These are phyloP conservation scores for Hymenoscyphus scutula DNA, from an alignment of 2,329 filamentous ascomycete genomes.

Conservation along the genomic window DNA sequence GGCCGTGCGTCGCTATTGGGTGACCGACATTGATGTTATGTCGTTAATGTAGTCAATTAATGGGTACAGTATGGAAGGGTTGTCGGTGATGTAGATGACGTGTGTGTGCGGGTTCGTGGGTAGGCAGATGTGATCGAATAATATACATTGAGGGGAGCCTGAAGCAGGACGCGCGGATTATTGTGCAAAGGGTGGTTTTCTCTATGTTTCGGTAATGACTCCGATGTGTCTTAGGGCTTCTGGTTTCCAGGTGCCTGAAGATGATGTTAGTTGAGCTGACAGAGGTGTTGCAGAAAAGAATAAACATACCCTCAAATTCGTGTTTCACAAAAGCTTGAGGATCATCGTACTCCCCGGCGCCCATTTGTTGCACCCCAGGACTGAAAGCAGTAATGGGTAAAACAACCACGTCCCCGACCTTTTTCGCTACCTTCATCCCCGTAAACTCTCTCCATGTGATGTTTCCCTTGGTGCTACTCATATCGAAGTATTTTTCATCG, in stretches of 20 bases:
- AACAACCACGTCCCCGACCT: constrained; percentile 89
- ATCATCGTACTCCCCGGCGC: constrained; percentile 80
- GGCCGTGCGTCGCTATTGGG: neutral
- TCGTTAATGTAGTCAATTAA: constrained; percentile 19
- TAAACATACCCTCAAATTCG: constrained; percentile 78
- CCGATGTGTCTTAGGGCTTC: constrained; percentile 70
- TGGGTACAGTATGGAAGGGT: neutral
- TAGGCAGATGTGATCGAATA: neutral
- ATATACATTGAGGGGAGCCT: constrained; percentile 13
- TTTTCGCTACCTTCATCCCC: constrained; percentile 76
- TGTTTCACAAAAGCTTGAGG: constrained; percentile 98
- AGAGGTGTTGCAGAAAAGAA: neutral
- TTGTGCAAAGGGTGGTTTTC: neutral
- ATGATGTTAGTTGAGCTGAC: constrained; percentile 14
- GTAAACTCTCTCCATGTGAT: constrained; percentile 90
- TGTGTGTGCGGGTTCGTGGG: neutral
- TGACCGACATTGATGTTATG: constrained; percentile 10
- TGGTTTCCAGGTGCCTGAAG: constrained; percentile 71
- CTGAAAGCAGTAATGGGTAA: constrained; percentile 97
- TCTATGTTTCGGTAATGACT: constrained; percentile 6
- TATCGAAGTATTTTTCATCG: constrained; percentile 82
- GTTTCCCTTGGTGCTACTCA: constrained; percentile 62
- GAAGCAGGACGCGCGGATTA: neutral
- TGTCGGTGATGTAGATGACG: constrained; percentile 1
- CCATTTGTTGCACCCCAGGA: constrained; percentile 91